A percentile compares a stretch with the other conserved stretches of the same genome.
phyloP scores from a whole-genome alignment of 2,329 filamentous ascomycete species.

The Ophiostoma sp. region DNA sequence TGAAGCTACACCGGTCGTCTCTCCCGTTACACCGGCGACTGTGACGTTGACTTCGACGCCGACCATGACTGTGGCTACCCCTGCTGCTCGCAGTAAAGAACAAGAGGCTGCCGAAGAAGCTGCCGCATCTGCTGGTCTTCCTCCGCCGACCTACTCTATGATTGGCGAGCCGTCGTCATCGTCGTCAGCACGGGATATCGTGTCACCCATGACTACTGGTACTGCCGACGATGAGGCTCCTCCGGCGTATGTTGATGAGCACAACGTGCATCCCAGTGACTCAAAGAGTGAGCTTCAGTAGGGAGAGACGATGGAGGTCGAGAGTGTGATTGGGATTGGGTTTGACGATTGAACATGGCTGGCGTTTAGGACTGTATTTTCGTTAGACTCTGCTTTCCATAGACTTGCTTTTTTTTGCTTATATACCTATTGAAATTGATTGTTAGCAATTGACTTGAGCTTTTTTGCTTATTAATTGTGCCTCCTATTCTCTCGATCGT shows the following conservation, averaged over 20 bases:
- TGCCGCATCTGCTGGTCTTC: conserved; percentile 29
- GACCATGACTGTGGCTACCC: background rate
- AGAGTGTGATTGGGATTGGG: background rate
- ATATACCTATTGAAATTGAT: background rate
- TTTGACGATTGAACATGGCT: background rate
- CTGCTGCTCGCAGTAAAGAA: conserved; percentile 24
- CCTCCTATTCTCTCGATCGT: background rate
- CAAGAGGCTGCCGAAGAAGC: conserved; percentile 30
- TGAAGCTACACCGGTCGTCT: background rate
- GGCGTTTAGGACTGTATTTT: background rate
- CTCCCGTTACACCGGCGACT: background rate
- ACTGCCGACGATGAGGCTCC: conserved; percentile 27
- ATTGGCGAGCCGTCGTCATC: background rate
- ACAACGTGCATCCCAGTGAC: conserved; percentile 30
- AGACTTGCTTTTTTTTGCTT: background rate
- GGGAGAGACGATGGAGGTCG: background rate
- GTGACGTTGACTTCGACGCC: background rate
- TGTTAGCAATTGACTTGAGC: background rate
- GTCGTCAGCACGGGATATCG: background rate
- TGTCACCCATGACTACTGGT: background rate
- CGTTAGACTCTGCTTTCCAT: background rate
- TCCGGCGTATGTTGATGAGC: conserved; percentile 37
- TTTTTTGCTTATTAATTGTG: background rate
- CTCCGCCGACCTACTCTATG: conserved; percentile 35
- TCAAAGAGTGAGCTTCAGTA: conserved; percentile 5